Base-by-base conservation (phyloP, 2,329 filamentous ascomycete species). In the Sporothrix sp. region DNA sequence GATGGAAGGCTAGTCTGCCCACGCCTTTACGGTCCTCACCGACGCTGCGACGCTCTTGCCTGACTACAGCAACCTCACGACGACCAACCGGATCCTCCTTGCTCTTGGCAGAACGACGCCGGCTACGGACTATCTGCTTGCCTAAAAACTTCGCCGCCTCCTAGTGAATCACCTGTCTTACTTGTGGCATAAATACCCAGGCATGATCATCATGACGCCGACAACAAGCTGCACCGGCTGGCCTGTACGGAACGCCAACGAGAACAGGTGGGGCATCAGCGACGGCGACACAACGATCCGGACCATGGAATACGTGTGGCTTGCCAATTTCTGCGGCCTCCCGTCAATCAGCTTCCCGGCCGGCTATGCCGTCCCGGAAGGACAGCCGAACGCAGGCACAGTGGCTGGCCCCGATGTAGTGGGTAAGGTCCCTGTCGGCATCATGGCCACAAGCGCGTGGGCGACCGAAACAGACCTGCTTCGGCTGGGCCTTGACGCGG, bases 11-110 rank as follows among this genome's bases (percentile, higher is more conserved):
- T 84, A 88, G 63, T 73, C 79, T 18, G 84, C 85, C 0, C 85
- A 90, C 63, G 81, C 82, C 20, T 65, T 90, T 54, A 87, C 85
- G 0, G 85, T 89, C 54, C 75, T 90, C 48, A 74, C 76, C 7
- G 85, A 90, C 37, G 72, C 65, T 1, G 66, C 71, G 1, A 69
- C 71, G 1, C 57, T 75, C 14, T 58, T 77, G 65, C 53, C 70
- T 3, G 46, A 48, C 3, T 67, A 72, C 1, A 59, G 64, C 5
- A 69, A 72, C 21, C 68, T 84, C 35, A 78, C 80, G 0, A 67
- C 78, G 0, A 71, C 80, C 0, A 87, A 82, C 65, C 78, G 80
- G 52, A 71, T 89, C 32, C 71, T 89, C 4, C 69, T 89, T 35
- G 74, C 76, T 0, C 71, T 88, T 8, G 81, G 78, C 36, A 71